Base-by-base conservation (phyloP, 148 eudicot species). In the Pouteria glomerata region DNA sequence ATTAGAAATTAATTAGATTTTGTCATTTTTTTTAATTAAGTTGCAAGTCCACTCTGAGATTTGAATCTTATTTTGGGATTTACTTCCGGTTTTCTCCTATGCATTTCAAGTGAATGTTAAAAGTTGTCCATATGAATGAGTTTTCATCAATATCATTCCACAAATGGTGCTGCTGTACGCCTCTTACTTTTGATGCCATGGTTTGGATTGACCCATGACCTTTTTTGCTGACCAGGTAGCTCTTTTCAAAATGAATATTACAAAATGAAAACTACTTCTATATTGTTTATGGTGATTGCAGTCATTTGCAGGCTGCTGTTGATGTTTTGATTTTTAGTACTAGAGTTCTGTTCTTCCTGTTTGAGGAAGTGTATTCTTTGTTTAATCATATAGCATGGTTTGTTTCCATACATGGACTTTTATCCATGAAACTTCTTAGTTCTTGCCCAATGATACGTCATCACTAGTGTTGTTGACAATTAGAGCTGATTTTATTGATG, bases 31-130 rank as follows among this genome's bases (percentile, higher is more conserved):
- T n/a, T n/a, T n/a, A n/a, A n/a, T n/a, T n/a, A n/a, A n/a, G n/a
- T n/a, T n/a, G n/a, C n/a, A n/a, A n/a, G n/a, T n/a, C n/a, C n/a
- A n/a, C n/a, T n/a, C n/a, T n/a, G n/a, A n/a, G 55, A 42, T 55
- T 66, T 30, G 14, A 31, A 21, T 35, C 51, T 23, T 53, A 70
- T 70, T 70, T 57, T 41, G 39, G 39, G 53, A 29, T 58, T 70
- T 70, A 37, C n/a, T 52, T 68, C 7, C 16, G 10, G 27, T 16
- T 27, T n/a, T 52, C 26, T 31, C 3, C 37, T 21, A 35, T 11
- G 35, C 68, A 56, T 26, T 15, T 77, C 44, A 76, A 51, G 66
- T 80, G 80, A 76, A 72, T 80, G 80, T 68, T 62, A 55, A 68
- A n/a, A n/a, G 72, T 55, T 76, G 83, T 65, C 77, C 63, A 4